Evolutionary conservation across 257 asterid species (phyloP).

Genomic region (Craterostigma plantagineum): DNA sequence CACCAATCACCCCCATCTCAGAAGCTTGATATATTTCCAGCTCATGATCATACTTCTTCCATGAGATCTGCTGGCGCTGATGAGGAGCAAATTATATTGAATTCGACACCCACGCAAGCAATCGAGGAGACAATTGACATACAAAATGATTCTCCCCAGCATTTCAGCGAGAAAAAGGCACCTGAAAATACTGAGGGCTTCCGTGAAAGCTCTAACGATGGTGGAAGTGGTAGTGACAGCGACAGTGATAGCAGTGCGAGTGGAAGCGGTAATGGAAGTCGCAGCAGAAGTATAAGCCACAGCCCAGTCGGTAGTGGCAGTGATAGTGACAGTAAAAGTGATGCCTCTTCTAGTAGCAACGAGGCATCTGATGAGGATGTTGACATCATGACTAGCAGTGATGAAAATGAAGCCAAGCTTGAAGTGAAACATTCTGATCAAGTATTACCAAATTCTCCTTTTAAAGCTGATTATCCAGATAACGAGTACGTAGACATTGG

Average conservation of each 20-base stretch:
- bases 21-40: slow-evolving; percentile 28
- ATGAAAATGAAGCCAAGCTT: slow-evolving; percentile 37
- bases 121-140: slow-evolving; percentile 27
- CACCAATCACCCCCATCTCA: slow-evolving; percentile 29
- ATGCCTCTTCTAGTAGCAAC: slow-evolving; percentile 72
- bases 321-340: slow-evolving; percentile 69
- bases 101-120: slow-evolving; percentile 25
- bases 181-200: slow-evolving; percentile 31
- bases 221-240: slow-evolving; percentile 53
- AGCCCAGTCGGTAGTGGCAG: slow-evolving; percentile 61
- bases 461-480: slow-evolving; percentile 25
- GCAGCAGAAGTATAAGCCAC: slow-evolving; percentile 51
- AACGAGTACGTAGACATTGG: slow-evolving; percentile 31
- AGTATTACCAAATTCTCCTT: slow-evolving; percentile 24
- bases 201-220: slow-evolving; percentile 53
- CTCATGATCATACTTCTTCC: slow-evolving; percentile 25
- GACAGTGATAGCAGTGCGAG: slow-evolving; percentile 54
- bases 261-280: slow-evolving; percentile 51
- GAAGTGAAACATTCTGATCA: slow-evolving; percentile 28
- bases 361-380: slow-evolving; percentile 91
- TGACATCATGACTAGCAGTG: slow-evolving; percentile 68
- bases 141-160: slow-evolving; percentile 29
- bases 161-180: slow-evolving; percentile 26
- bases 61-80: slow-evolving; percentile 20
- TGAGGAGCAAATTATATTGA: slow-evolving; percentile 34